Evolutionary conservation across 1,284 basidiomycete genomes (phyloP).

Genomic region (Microbotryomycetes sp.): DNA sequence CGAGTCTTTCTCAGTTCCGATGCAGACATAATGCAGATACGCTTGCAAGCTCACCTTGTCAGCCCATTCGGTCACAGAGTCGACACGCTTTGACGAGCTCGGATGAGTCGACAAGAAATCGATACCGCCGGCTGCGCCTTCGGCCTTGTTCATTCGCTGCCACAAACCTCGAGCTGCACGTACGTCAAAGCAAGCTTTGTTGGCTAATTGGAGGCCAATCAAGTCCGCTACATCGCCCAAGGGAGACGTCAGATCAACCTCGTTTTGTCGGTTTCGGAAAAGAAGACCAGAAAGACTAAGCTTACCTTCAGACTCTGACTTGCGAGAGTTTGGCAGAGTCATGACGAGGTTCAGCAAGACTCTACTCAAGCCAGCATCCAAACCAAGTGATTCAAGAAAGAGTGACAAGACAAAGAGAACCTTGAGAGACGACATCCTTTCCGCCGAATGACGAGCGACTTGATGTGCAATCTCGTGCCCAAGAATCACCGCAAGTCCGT

Average conservation of each 20-base stretch:
- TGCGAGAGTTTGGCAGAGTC: conserved; percentile 72
- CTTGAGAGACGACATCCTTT: conserved; percentile 44
- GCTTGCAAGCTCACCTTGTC: conserved; percentile 4
- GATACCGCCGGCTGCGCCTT: conserved; percentile 31
- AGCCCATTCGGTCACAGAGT: conserved; percentile 39
- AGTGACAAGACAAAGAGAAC: conserved; percentile 50
- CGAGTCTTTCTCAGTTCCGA: not conserved
- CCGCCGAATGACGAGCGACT: conserved; percentile 68
- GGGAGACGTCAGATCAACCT: conserved; percentile 55
- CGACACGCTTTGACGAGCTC: conserved; percentile 57
- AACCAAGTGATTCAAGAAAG: conserved; percentile 52
- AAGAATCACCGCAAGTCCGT: conserved; percentile 77
- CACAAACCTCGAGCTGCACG: conserved; percentile 53
- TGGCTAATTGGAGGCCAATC: conserved; percentile 37
- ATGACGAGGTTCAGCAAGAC: conserved; percentile 52
- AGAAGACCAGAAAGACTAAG: not conserved
- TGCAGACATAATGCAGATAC: not conserved
- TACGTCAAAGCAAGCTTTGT: conserved; percentile 70
- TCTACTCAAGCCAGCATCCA: conserved; percentile 52
- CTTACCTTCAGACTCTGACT: conserved; percentile 69
- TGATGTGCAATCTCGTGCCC: conserved; percentile 87
- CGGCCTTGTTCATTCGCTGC: conserved; percentile 32
- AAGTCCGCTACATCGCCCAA: conserved; percentile 16
- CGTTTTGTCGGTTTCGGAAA: conserved; percentile 52
- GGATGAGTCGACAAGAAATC: conserved; percentile 71